These are phyloP conservation scores for Cyclotella cryptica DNA, from an alignment of 108 stramenopile genomes.

Conservation along the genomic window DNA sequence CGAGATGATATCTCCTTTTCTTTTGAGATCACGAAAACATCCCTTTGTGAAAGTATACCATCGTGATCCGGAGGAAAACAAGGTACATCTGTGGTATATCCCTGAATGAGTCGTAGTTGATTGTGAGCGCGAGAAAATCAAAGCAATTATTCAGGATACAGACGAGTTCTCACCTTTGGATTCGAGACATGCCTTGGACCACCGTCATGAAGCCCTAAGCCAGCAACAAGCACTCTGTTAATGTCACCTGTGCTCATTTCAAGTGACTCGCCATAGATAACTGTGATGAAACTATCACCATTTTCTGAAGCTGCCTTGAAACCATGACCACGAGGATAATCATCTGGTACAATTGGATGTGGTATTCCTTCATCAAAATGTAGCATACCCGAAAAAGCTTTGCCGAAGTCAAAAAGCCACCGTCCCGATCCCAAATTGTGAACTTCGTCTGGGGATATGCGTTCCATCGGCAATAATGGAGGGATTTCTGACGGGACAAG, in stretches of 20 bases:
- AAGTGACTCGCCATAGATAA: slow-evolving; percentile 42
- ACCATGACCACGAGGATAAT: slow-evolving; percentile 42
- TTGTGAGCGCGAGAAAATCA: background rate
- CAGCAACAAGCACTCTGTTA: slow-evolving; percentile 39
- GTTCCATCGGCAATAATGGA: slow-evolving; percentile 29
- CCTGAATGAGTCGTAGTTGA: background rate
- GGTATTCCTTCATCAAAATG: slow-evolving; percentile 52
- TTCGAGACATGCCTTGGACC: slow-evolving; percentile 26
- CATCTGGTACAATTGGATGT: slow-evolving; percentile 35
- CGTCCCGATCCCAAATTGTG: slow-evolving; percentile 37
- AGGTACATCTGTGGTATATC: background rate
- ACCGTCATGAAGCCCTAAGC: slow-evolving; percentile 44
- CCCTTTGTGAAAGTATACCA: slow-evolving; percentile 23
- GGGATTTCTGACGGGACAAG: slow-evolving; percentile 40
- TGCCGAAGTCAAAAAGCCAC: slow-evolving; percentile 55
- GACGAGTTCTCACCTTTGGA: background rate
- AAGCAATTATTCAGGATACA: background rate
- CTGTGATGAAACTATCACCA: slow-evolving; percentile 36
- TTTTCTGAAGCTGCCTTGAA: slow-evolving; percentile 18
- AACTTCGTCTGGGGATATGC: slow-evolving; percentile 37
- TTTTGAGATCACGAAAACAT: slow-evolving; percentile 28
- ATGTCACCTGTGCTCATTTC: slow-evolving; percentile 54
- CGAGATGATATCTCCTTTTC: background rate
- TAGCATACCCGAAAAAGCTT: slow-evolving; percentile 47
- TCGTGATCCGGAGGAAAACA: slow-evolving; percentile 47